Base-by-base conservation (phyloP, 495 filamentous ascomycete genomes). In the Sabuloglossum arenarium region DNA sequence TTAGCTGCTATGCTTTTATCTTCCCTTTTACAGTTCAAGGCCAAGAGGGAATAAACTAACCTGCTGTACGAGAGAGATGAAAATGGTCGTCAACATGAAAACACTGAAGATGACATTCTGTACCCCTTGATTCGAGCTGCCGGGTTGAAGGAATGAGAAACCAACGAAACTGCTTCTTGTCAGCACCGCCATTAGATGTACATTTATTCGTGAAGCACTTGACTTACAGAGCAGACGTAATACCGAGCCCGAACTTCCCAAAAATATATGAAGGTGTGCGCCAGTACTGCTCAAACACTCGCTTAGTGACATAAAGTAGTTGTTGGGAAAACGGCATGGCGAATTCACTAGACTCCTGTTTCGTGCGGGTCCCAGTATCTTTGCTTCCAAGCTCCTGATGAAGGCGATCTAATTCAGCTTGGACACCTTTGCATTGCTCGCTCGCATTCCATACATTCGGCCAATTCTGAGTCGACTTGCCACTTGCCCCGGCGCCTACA, bases 391-490 rank as follows among this genome's bases (percentile, higher is more conserved):
- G 73, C 49, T 69, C 64, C 4, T 72, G 69, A 64, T 86, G 90
- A 69, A 93, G 80, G 42, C 75, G 71, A 0, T 69, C 58, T 39
- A 93, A 88, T 1, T 74, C 73, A 42, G 76, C 69, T 3, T 23
- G 28, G 21, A 27, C 52, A 21, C 4, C 10, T 24, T 58, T 3
- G 31, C 42, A 21, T 43, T 91, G 85, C 11, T 80, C 75, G 3
- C 79, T 83, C 10, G 81, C 79, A 21, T 66, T 69, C 82, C 83
- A 93, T 43, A 89, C 78, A 54, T 89, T 85, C 19, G 73, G 82
- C 86, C 87, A 90, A 64, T 90, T 85, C 27, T 82, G 75, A 24
- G 85, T 84, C 43, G 86, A 76, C 2, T 85, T 75, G 16, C 83
- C 75, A n/a, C 77, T 69, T 59, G 79, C 77, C 24, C 85, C 86